Percentiles rank a stretch among this genome's conserved stretches.
These are phyloP conservation scores for Tilletia indica DNA, from an alignment of 1,284 basidiomycete species.

Conservation along the genomic window DNA sequence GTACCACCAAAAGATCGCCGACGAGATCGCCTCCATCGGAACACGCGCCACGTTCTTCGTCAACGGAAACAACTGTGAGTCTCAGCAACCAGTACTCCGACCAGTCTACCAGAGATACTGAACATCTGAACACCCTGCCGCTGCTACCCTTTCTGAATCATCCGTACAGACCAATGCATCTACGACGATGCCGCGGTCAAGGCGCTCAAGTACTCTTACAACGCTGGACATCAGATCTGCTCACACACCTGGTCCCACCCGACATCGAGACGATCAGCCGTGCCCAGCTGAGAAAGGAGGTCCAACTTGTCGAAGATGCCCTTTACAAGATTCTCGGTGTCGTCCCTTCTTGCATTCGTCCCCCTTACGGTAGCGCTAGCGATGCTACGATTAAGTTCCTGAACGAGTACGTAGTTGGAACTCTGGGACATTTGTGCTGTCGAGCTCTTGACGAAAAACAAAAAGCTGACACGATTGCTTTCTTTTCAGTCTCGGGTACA, in stretches of 20 bases:
- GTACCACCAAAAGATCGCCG: conserved; percentile 29
- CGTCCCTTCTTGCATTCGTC: conserved; percentile 42
- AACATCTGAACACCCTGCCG: neutral
- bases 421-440: neutral
- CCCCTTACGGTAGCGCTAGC: conserved; percentile 38
- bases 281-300: conserved; percentile 36
- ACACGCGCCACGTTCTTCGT: conserved; percentile 45
- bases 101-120: neutral
- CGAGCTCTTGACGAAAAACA: neutral
- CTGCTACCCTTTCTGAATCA: neutral
- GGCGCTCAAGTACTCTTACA: conserved; percentile 30
- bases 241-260: conserved; percentile 40
- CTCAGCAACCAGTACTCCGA: neutral
- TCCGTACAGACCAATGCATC: conserved; percentile 27
- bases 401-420: conserved; percentile 27
- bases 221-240: conserved; percentile 39
- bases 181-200: conserved; percentile 28
- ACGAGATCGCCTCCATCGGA: conserved; percentile 28
- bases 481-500: conserved; percentile 30
- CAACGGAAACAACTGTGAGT: conserved; percentile 46
- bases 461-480: neutral
- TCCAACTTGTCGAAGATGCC: conserved; percentile 42
- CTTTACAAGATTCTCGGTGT: conserved; percentile 45
- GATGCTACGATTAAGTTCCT: conserved; percentile 35
- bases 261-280: conserved; percentile 31